Conservation (phyloP, 2,329 filamentous ascomycete species). For the Talaromyces sp. region DNA sequence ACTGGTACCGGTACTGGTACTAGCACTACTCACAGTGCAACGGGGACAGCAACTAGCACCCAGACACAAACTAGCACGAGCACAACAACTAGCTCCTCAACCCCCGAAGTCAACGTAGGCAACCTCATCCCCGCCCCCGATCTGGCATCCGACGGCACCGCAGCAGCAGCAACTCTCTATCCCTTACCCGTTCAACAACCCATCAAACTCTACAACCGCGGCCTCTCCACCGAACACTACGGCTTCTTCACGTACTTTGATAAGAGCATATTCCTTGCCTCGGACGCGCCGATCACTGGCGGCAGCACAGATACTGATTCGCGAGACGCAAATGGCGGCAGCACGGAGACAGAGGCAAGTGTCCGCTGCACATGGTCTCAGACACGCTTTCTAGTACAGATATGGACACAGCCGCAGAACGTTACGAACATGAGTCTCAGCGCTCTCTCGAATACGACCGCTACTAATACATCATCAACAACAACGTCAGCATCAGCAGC, state of each 20-base stretch:
- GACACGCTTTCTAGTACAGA: slow-evolving; percentile 60
- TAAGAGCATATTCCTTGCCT: slow-evolving; percentile 77
- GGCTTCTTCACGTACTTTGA: slow-evolving; percentile 92
- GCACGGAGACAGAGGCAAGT: slow-evolving; percentile 44
- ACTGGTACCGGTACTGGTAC: background rate
- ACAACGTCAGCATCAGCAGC: slow-evolving; percentile 16
- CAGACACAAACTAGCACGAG: background rate
- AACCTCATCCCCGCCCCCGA: slow-evolving; percentile 62
- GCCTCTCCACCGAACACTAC: slow-evolving; percentile 77
- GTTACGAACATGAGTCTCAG: slow-evolving; percentile 25
- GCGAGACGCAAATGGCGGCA: slow-evolving; percentile 52
- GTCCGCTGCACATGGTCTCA: slow-evolving; percentile 58
- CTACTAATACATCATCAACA: slow-evolving; percentile 15
- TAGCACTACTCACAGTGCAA: background rate
- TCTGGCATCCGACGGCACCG: slow-evolving; percentile 65
- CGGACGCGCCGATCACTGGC: slow-evolving; percentile 44
- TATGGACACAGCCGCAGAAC: slow-evolving; percentile 55
- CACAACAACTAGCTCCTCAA: background rate
- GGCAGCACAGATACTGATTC: slow-evolving; percentile 41
- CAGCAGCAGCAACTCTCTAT: slow-evolving; percentile 68
- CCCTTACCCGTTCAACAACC: slow-evolving; percentile 69
- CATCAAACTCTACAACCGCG: slow-evolving; percentile 79
- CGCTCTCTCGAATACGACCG: slow-evolving; percentile 18
- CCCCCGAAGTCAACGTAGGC: slow-evolving; percentile 44
- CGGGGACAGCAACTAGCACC: background rate